Conservation (phyloP, 345 rosid species). For the Syzygium grande region DNA sequence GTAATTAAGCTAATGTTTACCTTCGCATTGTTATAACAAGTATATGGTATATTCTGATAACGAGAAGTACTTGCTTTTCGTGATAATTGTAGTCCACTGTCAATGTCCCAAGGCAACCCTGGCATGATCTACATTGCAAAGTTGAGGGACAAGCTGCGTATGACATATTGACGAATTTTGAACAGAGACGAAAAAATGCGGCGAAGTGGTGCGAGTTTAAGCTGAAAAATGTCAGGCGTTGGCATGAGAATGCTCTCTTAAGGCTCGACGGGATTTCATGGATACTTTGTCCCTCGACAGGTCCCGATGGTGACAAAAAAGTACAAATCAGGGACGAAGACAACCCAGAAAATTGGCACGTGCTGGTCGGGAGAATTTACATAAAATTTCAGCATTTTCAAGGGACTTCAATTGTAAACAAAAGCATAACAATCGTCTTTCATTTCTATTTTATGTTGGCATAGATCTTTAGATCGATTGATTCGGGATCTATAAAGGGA, state of each 20-base stretch:
- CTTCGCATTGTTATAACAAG: not conserved
- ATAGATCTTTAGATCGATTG: constrained; percentile 65
- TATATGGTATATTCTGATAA: not conserved
- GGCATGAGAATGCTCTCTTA: constrained; percentile 50
- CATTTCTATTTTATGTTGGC: not conserved
- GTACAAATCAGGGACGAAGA: constrained; percentile 26
- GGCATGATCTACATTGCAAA: constrained; percentile 74
- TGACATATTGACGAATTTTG: constrained; percentile 51
- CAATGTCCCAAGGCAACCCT: constrained; percentile 52
- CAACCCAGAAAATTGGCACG: constrained; percentile 63
- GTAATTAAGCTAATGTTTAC: constrained; percentile 13
- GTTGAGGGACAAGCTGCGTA: constrained; percentile 72
- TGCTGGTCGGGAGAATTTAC: constrained; percentile 22
- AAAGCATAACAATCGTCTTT: not conserved
- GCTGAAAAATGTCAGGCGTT: constrained; percentile 34
- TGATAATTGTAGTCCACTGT: constrained; percentile 18
- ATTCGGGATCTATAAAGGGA: constrained; percentile 68
- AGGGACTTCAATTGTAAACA: not conserved
- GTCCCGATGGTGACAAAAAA: constrained; percentile 25
- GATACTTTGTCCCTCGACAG: constrained; percentile 41
- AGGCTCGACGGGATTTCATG: constrained; percentile 45
- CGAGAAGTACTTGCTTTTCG: not conserved
- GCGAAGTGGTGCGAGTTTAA: constrained; percentile 43
- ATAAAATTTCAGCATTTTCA: not conserved
- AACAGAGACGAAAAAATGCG: constrained; percentile 54